A percentile compares a stretch with the other conserved stretches of the same genome.
Conservation (phyloP, 2,329 filamentous ascomycete genomes). For the Lojkania enalia region DNA sequence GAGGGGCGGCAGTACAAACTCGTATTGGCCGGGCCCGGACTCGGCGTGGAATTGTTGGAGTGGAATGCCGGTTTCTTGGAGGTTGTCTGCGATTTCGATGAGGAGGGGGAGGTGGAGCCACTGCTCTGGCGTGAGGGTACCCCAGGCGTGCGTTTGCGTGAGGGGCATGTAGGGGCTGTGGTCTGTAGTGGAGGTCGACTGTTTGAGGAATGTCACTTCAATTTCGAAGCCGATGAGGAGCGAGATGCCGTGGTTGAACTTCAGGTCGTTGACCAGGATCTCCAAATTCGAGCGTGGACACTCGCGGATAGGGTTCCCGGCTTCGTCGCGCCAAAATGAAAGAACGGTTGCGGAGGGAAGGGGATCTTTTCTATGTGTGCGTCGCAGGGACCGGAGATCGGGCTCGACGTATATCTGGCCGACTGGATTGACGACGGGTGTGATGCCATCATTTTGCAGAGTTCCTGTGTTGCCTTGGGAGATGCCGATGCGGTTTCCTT, state of each 20-base stretch:
- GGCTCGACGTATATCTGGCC: slow-evolving; percentile 70
- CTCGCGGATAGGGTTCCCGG: slow-evolving; percentile 55
- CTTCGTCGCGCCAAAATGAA: slow-evolving; percentile 64
- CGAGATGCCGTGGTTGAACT: slow-evolving; percentile 55
- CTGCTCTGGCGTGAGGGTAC: slow-evolving; percentile 64
- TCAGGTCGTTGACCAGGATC: slow-evolving; percentile 56
- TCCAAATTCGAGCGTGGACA: slow-evolving; percentile 62
- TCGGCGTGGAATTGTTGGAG: slow-evolving; percentile 77
- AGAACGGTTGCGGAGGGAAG: slow-evolving; percentile 66
- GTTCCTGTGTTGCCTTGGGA: slow-evolving; percentile 67
- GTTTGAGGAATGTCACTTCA: slow-evolving; percentile 70
- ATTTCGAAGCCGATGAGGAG: slow-evolving; percentile 80
- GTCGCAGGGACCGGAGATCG: slow-evolving; percentile 64
- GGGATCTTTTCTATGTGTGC: slow-evolving; percentile 51
- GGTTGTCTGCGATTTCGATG: slow-evolving; percentile 64
- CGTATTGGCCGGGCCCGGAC: slow-evolving; percentile 73
- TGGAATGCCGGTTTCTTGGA: slow-evolving; percentile 65
- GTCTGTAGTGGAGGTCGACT: slow-evolving; percentile 13
- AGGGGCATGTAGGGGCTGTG: slow-evolving; percentile 49
- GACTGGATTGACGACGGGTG: slow-evolving; percentile 58
- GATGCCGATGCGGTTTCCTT: slow-evolving; percentile 57
- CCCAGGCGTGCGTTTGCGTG: slow-evolving; percentile 72
- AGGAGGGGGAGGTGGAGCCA: slow-evolving; percentile 63
- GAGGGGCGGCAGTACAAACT: slow-evolving; percentile 69
- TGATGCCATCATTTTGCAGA: slow-evolving; percentile 66